Base-by-base conservation (phyloP, 768 basidiomycete species). In the Coprinopsis cinerea region DNA sequence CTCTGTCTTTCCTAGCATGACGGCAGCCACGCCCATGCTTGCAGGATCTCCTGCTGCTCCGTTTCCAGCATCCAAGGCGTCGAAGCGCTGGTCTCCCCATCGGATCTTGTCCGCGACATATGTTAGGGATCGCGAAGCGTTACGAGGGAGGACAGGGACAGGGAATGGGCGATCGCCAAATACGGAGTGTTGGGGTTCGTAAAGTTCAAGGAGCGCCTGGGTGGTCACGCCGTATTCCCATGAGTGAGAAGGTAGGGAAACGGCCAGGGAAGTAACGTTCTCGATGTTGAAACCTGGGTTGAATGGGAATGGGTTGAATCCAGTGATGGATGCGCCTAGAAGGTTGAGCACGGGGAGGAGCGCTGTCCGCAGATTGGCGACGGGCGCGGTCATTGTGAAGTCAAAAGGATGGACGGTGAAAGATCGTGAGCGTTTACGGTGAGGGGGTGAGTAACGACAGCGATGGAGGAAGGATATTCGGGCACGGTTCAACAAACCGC, bases 221-320 rank as follows among this genome's bases (percentile, higher is more conserved):
- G 72, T 43, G 2, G 67, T 66, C 1, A 72, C 67, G 1, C 76
- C 76, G 48, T 58, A 75, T 49, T 77, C 75, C 76, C 76, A 77
- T 10, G 73, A 74, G 49, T 74, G 72, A 0, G 69, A 64, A 1
- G 75, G 71, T 2, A 75, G 58, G 4, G 65, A 57, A 36, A 64
- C 54, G 0, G 67, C 67, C n/a, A 66, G 55, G 5, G 53, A 44
- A 27, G 60, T 53, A 34, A 72, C 73, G 13, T 55, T 56, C 17
- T 58, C 51, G 35, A 72, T 66, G 48, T 67, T 61, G 47, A 67
- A 74, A 10, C 73, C 73, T 2, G 72, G 68, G 35, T 59, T 58
- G 49, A 65, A 65, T 42, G 69, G 59, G 52, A 68, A 30, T 49
- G 66, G 48, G 40, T 53, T 56, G 43, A 56, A 60, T 9, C 23